Evolutionary conservation across 2,329 filamentous ascomycete genomes (phyloP), one percentile per base, ranked within the genome.

Genomic region (Fonsecaea nubica): DNA sequence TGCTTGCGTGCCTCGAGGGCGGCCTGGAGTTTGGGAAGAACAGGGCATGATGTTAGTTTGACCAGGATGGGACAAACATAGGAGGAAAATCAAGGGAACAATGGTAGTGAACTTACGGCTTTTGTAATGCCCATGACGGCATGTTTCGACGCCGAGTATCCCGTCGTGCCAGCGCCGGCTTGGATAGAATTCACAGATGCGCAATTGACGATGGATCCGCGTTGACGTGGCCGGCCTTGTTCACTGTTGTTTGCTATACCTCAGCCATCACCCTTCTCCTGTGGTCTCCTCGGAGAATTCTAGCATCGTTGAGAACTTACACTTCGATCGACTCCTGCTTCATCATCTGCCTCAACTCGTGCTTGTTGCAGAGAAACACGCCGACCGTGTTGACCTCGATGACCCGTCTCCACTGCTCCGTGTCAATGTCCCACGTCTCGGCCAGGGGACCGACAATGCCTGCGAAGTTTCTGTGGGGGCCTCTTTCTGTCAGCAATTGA

Each of bases 331-430:
- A 55, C 12, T 71, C 67, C 57, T 71, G 69, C 63, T 71, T 68
- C 57, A 68, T 63, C 69, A 69, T 69, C 58, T 68, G 65, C 42
- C 33, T 58, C 42, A 97, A 88, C 7, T 93, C 92, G 78, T 97
- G 91, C 85, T 97, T 97, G 85, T 89, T 90, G 69, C 93, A 93
- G 77, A 88, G 96, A 93, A 93, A 97, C 15, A 97, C 93, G 48
- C 93, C 93, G 86, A 97, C 96, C 78, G 97, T 93, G 80, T 97
- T 97, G 83, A 97, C 95, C 77, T 88, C 89, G 68, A 96, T 92
- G 3, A 93, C 97, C 71, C 95, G 82, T 75, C 97, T 92, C 93
- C 93, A 97, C 82, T 97, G 93, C 73, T 87, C 89, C 81, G 96
- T 92, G 15, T 55, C 52, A 8, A 53, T 62, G 2, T 69, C 69